Conservation (phyloP, 2,329 filamentous ascomycete genomes). For the Decorospora gaudefroyi region DNA sequence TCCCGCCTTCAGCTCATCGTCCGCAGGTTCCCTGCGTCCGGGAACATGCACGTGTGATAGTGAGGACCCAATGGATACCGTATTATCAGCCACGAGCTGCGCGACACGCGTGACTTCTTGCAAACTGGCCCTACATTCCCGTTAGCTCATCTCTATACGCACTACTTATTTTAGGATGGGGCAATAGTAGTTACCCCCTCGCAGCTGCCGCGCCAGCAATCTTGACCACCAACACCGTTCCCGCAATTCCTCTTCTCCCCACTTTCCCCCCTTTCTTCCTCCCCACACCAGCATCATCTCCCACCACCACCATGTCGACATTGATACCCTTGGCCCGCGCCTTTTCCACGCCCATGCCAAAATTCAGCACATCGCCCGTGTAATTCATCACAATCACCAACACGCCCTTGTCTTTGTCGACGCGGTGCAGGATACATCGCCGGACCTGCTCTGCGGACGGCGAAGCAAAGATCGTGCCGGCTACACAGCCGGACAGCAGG, state of each 20-base stretch:
- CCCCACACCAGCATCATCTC: slow-evolving; percentile 90
- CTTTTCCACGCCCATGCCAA: slow-evolving; percentile 92
- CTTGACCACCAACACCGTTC: slow-evolving; percentile 90
- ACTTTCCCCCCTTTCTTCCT: slow-evolving; percentile 84
- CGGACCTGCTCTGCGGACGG: slow-evolving; percentile 83
- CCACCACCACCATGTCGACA: slow-evolving; percentile 89
- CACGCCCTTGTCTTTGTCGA: slow-evolving; percentile 73
- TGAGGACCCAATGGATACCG: slow-evolving; percentile 84
- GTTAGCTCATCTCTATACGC: slow-evolving; percentile 11
- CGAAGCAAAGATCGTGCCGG: slow-evolving; percentile 84
- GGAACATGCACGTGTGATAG: slow-evolving; percentile 93
- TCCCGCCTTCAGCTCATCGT: slow-evolving; percentile 62
- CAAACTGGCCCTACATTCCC: slow-evolving; percentile 53
- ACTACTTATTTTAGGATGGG: background rate
- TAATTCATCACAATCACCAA: slow-evolving; percentile 96
- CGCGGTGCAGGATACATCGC: slow-evolving; percentile 71
- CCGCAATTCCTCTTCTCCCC: slow-evolving; percentile 85
- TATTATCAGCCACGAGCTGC: slow-evolving; percentile 70
- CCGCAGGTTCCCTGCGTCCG: slow-evolving; percentile 65
- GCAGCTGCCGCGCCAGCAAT: slow-evolving; percentile 83
- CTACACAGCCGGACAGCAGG: slow-evolving; percentile 78
- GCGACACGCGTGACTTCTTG: slow-evolving; percentile 75
- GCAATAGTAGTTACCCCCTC: slow-evolving; percentile 60
- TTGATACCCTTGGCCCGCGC: slow-evolving; percentile 76
- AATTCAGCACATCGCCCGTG: slow-evolving; percentile 77